Base-by-base conservation (phyloP, 768 basidiomycete species). In the Xerocomus brunneocitrinus region DNA sequence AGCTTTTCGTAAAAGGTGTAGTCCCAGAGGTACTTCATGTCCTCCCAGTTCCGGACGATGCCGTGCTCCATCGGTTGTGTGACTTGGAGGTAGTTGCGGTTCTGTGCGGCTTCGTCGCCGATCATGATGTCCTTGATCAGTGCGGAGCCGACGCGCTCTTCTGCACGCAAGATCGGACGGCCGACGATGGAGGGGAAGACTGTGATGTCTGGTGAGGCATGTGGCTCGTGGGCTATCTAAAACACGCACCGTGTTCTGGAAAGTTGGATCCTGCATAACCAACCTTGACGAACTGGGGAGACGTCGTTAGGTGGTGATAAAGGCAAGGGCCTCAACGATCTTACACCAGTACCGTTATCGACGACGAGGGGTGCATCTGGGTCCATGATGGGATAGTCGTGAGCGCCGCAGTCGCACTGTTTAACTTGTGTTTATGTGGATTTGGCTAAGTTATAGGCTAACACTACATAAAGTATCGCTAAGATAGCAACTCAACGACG, bases 61-160 rank as follows among this genome's bases (percentile, higher is more conserved):
- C 97, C 97, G 70, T 99, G 97, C 69, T 99, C 97, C 91, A 99
- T 93, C 2, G 97, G 97, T 65, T 98, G 97, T 0, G 94, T 91
- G 34, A 99, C 80, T 73, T 98, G 95, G 38, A 99, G 85, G 74
- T 89, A 98, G 68, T 91, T 95, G 45, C 97, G 87, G 71, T 92
- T 87, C 71, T 86, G 81, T 13, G 91, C 91, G 25, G 97, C 97
- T 68, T 97, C 91, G 77, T 98, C 95, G 57, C 97, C 97, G 69
- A 98, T 76, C 93, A 98, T 97, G 75, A 98, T 89, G 71, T 99
- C 95, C 67, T 91, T 91, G 79, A 98, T 98, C 60, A 85, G 72
- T 10, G 88, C 78, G 40, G 84, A 78, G 36, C 91, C 89, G 31
- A 94, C 84, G 52, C 95, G 89, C 73, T 98, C 95, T 73, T 98